These are phyloP conservation scores for Apiotrichum sp. DNA, from an alignment of 1,284 basidiomycete genomes.

Conservation along the genomic window DNA sequence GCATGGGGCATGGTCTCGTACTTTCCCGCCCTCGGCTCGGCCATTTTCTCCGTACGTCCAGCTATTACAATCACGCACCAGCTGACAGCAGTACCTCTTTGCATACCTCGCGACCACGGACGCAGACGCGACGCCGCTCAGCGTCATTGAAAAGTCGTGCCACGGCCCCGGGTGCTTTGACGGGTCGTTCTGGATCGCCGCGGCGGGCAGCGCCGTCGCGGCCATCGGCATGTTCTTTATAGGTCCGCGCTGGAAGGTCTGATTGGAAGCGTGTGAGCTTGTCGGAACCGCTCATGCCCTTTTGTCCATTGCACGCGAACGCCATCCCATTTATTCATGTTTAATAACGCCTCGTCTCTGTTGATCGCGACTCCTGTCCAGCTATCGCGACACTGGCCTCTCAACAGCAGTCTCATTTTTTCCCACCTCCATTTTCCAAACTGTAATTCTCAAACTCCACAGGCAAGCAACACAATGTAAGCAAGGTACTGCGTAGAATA, in stretches of 20 bases:
- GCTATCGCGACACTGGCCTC: too few relatives aligned
- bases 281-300: too few relatives aligned
- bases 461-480: too few relatives aligned
- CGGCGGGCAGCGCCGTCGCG: conserved; percentile 29
- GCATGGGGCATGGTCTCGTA: conserved; percentile 48
- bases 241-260: conserved; percentile 42
- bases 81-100: conserved; percentile 15
- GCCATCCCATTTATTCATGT: too few relatives aligned
- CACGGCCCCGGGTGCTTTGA: conserved; percentile 42
- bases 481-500: not conserved
- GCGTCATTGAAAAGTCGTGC: conserved; percentile 25
- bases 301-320: too few relatives aligned
- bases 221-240: conserved; percentile 32
- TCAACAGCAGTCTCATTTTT: too few relatives aligned
- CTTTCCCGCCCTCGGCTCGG: conserved; percentile 40
- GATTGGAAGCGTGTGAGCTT: not conserved
- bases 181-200: conserved; percentile 35
- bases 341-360: too few relatives aligned
- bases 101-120: not conserved
- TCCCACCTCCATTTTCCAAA: too few relatives aligned
- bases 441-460: not conserved
- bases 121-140: not conserved
- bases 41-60: conserved; percentile 38
- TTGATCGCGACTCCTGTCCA: too few relatives aligned
- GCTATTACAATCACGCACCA: conserved; percentile 21